Conservation (phyloP, 257 asterid genomes). For the Cruciata laevipes region DNA sequence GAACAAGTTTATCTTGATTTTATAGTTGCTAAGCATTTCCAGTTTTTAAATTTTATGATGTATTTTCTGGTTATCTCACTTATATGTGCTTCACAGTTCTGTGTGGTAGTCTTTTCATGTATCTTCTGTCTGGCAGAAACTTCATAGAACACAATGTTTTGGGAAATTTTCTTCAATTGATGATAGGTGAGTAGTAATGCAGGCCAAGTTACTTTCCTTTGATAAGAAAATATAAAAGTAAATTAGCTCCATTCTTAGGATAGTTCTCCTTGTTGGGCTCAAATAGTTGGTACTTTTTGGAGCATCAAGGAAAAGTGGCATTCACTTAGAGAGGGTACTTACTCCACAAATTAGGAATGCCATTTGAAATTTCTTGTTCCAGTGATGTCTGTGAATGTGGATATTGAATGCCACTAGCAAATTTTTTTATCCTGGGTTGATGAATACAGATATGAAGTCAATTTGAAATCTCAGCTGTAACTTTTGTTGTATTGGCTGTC, state of each 20-base stretch:
- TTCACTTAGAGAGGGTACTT: neutral
- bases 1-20: neutral
- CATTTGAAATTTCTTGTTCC: neutral
- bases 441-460: neutral
- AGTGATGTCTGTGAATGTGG: neutral
- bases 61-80: neutral
- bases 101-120: neutral
- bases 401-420: neutral
- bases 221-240: neutral
- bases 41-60: neutral
- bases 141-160: neutral
- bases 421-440: neutral
- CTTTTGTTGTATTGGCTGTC: neutral
- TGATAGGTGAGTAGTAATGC: neutral
- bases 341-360: neutral
- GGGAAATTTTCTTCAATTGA: neutral
- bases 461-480: neutral
- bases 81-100: neutral
- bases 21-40: neutral
- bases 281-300: neutral
- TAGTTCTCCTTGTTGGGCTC: neutral
- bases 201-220: neutral
- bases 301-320: neutral
- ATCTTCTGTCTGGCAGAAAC: constrained; percentile 1
- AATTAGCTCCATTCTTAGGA: neutral